Base-by-base conservation (phyloP, 257 asterid genomes). In the Solanum dulcamara region DNA sequence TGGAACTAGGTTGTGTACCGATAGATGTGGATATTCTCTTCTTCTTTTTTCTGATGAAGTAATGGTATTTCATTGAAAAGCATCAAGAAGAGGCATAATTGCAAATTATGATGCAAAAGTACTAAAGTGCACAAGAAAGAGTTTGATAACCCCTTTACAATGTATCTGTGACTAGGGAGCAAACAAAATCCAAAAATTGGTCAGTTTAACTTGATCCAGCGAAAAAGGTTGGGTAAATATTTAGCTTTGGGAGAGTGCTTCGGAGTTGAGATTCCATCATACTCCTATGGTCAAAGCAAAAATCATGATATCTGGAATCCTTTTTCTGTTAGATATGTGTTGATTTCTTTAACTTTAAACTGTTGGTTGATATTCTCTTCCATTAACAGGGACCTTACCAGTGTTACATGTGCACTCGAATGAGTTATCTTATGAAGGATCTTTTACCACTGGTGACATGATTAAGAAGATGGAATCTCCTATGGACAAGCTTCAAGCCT, bases 401-500 rank as follows among this genome's bases (percentile, higher is more conserved):
- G 64, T 44, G 66, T 37, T 88, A 55, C 88, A 85, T 60, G 89
- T 93, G 37, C 93, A 89, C 86, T 91, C 96, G 33, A 93, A 93
- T 88, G 91, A 92, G 87, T 85, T 93, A 80, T 88, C 87, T 40
- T 92, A 90, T 46, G 92, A 92, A 86, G 93, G 88, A 44, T 88
- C 91, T 7, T 75, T 90, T 33, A 89, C 94, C 86, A 93, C 93
- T 0, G 96, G 96, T 50, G 82, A 88, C 37, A 90, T 93, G 86
- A 85, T 88, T 83, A 87, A 84, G 83, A 88, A 90, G 75, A 88
- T 93, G 91, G 94, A 91, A 84, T 92, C 91, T 38, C 90, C 96
- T 7, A 89, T 88, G 90, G 93, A 93, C 90, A 93, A 93, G 90
- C 93, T 93, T 86, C 89, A 51, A 83, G 88, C 90, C 70, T 92